A percentile compares a stretch with the other conserved stretches of the same genome.
phyloP scores from a whole-genome alignment of 257 asterid species.

The Jasminum sambac region DNA sequence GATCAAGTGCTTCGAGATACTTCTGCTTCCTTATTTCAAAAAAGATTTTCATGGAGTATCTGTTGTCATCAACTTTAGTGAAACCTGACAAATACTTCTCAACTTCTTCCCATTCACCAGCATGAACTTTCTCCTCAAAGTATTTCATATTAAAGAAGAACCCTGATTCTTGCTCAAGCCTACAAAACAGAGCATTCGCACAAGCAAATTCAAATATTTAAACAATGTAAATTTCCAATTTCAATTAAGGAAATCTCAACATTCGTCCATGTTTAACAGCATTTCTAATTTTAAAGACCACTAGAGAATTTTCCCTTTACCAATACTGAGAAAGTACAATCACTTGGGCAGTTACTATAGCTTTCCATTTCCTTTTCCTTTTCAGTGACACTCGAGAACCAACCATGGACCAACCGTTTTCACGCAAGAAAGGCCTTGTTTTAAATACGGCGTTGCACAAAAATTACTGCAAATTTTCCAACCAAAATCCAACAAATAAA shows the following conservation, averaged over 20 bases:
- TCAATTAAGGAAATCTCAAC: background rate
- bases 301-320: conserved; percentile 1
- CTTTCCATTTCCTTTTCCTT: conserved; percentile 4
- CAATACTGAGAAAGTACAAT: background rate
- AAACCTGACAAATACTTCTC: conserved; percentile 96
- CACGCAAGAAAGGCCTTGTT: background rate
- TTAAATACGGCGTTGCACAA: background rate
- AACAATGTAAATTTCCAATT: background rate
- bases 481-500: conserved; percentile 3
- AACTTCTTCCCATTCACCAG: conserved; percentile 98
- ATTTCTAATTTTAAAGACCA: conserved; percentile 7
- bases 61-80: conserved; percentile 91
- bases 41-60: conserved; percentile 97
- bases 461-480: conserved; percentile 10
- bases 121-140: conserved; percentile 94
- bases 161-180: conserved; percentile 98
- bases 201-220: background rate
- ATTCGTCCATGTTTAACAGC: background rate
- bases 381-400: conserved; percentile 4
- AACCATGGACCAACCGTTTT: conserved; percentile 10
- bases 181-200: conserved; percentile 31
- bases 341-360: background rate
- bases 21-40: conserved; percentile 96
- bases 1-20: conserved; percentile 96
- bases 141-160: conserved; percentile 94